Evolutionary conservation across 352 stramenopile species (phyloP), one percentile per base, ranked within the genome.

Genomic region (Phytophthora citricola): DNA sequence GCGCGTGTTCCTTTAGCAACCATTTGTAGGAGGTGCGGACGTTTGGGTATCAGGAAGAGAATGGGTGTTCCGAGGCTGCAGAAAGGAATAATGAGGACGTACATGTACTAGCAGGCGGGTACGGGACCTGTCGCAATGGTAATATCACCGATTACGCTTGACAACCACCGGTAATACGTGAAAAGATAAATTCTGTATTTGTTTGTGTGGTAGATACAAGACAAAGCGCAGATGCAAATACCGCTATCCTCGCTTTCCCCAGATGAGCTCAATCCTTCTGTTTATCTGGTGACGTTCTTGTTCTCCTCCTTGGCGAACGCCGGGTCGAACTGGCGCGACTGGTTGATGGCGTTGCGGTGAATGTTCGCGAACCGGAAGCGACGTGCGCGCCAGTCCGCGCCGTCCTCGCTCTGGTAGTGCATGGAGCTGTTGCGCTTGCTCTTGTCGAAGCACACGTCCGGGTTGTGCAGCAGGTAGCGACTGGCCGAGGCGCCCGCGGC

Each of bases 311-410:
- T 84, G 34, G 53, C 69, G 52, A 73, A 89, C 17, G 81, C 61
- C 8, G 60, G 54, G 57, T 85, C 79, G 63, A 80, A 89, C 68
- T 89, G 76, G 22, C 61, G 75, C 26, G 79, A 89, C 77, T 89
- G 79, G 69, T 89, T 86, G 72, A 87, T 85, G 52, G 76, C 56
- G 66, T 87, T 85, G 65, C 73, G 75, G 49, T 71, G 67, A 47
- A 83, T 67, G 66, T 84, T 84, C 36, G 78, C 75, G 40, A 81
- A 76, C 34, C 70, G 69, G 69, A 87, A 84, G 55, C 78, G 78
- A 34, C 63, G 69, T 54, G 61, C 53, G 43, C 78, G 78, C 75
- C 74, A 86, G 34, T 74, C 69, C 4, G 54, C 50, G 29, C 74
- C 74, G n/a, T 69, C 55, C 4, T 78, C 49, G 38, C 54, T 60